A percentile compares a stretch with the other conserved stretches of the same genome.
Evolutionary conservation across 495 filamentous ascomycete genomes (phyloP).

Genomic region (Xylaria acuta): DNA sequence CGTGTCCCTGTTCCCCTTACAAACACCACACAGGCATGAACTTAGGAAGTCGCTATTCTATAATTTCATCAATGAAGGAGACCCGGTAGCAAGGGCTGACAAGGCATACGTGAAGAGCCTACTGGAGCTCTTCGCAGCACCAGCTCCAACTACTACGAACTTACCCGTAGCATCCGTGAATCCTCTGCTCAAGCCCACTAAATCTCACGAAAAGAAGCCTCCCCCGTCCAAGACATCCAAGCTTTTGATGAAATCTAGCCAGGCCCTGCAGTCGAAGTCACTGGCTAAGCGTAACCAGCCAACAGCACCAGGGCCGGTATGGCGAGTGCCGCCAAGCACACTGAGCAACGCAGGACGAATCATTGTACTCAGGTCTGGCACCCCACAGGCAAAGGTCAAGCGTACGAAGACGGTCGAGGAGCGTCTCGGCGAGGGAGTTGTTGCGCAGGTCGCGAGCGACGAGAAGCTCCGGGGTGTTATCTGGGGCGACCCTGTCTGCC

Average conservation of each 20-base stretch:
- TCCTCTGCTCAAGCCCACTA: background rate
- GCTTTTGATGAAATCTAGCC: constrained; percentile 26
- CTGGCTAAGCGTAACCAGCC: constrained; percentile 29
- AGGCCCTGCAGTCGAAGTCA: constrained; percentile 30
- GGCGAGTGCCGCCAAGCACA: constrained; percentile 66
- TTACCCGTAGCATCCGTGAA: background rate
- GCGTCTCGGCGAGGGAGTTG: constrained; percentile 56
- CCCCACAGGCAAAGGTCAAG: constrained; percentile 40
- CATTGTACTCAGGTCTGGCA: constrained; percentile 63
- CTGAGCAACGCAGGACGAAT: constrained; percentile 71
- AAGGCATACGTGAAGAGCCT: constrained; percentile 73
- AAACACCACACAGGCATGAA: constrained; percentile 56
- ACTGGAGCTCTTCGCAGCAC: constrained; percentile 69
- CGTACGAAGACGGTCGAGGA: constrained; percentile 49
- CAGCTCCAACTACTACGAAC: constrained; percentile 52
- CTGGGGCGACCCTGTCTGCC: constrained; percentile 80
- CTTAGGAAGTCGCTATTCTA: constrained; percentile 72
- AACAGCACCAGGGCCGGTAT: constrained; percentile 47
- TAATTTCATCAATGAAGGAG: constrained; percentile 83
- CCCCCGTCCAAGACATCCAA: constrained; percentile 41
- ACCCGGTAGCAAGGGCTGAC: constrained; percentile 78
- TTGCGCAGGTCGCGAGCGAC: constrained; percentile 69
- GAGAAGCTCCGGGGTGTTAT: constrained; percentile 67
- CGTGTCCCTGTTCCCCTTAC: constrained; percentile 70
- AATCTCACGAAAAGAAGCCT: constrained; percentile 32